Percentiles rank a stretch among this genome's conserved stretches.
Evolutionary conservation across 2,329 filamentous ascomycete genomes (phyloP).

Genomic region (Calonectria montana): DNA sequence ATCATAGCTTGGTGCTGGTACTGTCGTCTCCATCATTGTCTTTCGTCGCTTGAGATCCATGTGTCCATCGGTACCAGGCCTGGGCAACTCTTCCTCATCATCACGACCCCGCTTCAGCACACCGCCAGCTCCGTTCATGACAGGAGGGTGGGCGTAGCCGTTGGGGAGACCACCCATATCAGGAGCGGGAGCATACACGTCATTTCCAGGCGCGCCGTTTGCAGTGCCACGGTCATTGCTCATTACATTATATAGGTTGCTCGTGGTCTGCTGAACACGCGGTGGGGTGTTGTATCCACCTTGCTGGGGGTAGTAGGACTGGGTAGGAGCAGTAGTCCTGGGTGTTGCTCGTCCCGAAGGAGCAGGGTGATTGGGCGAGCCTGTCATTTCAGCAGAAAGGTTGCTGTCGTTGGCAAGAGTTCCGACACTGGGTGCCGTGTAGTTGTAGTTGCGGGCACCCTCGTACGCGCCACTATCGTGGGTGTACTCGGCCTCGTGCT

Average conservation of each 20-base stretch:
- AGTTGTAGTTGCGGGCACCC: conserved; percentile 81
- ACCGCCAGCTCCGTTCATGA: conserved; percentile 71
- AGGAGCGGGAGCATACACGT: conserved; percentile 76
- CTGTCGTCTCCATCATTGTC: conserved; percentile 73
- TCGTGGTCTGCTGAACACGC: conserved; percentile 74
- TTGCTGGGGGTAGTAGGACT: conserved; percentile 77
- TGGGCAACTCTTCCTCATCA: conserved; percentile 70
- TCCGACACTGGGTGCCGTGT: conserved; percentile 75
- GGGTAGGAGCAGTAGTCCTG: conserved; percentile 77
- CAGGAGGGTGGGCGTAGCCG: conserved; percentile 72
- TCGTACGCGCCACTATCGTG: conserved; percentile 84
- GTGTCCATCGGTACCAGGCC: conserved; percentile 68
- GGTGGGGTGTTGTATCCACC: conserved; percentile 84
- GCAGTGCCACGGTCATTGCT: conserved; percentile 78
- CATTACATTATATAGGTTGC: conserved; percentile 90
- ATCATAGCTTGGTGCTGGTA: conserved; percentile 63
- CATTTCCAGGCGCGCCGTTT: conserved; percentile 69
- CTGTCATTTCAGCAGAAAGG: conserved; percentile 83
- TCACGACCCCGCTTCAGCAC: conserved; percentile 61
- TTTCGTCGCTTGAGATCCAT: conserved; percentile 82
- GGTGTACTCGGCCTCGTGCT: conserved; percentile 86
- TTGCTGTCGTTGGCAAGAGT: conserved; percentile 80
- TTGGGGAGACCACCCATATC: conserved; percentile 70
- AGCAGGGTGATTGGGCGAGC: conserved; percentile 82
- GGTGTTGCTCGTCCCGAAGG: conserved; percentile 88